These are phyloP conservation scores for Penicillium bovifimosum DNA, from an alignment of 495 filamentous ascomycete genomes.

Conservation along the genomic window DNA sequence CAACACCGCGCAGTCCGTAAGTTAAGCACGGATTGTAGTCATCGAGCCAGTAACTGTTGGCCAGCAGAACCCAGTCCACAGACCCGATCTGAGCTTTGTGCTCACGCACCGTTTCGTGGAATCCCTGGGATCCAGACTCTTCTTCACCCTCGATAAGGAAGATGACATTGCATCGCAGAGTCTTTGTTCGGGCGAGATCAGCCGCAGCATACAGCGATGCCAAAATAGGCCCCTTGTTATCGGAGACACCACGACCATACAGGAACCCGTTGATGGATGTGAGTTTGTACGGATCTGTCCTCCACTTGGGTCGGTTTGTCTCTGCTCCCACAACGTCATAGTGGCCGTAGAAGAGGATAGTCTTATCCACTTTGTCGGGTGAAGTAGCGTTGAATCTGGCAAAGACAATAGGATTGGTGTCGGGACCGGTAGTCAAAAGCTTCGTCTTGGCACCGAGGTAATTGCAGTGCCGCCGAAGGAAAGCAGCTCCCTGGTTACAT, in stretches of 20 bases:
- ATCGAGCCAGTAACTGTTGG: conserved; percentile 98
- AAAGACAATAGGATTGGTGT: conserved; percentile 82
- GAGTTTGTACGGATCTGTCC: conserved; percentile 77
- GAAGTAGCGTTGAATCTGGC: conserved; percentile 71
- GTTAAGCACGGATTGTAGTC: conserved; percentile 93
- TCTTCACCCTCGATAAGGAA: conserved; percentile 97
- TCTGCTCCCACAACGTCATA: conserved; percentile 98
- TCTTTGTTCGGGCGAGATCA: conserved; percentile 72
- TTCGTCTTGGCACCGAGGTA: conserved; percentile 84
- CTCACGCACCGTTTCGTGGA: conserved; percentile 68
- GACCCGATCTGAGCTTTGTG: conserved; percentile 82
- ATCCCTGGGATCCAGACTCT: conserved; percentile 87
- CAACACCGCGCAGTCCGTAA: conserved; percentile 89
- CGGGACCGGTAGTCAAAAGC: conserved; percentile 67
- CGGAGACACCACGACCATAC: conserved; percentile 92
- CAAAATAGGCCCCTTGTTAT: conserved; percentile 94
- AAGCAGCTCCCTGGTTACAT: conserved; percentile 88
- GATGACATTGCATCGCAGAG: conserved; percentile 76
- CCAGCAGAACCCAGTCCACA: conserved; percentile 87
- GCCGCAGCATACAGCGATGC: conserved; percentile 90
- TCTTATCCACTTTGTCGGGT: conserved; percentile 61
- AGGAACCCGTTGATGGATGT: conserved; percentile 85
- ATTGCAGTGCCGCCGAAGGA: conserved; percentile 81
- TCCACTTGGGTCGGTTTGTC: conserved; percentile 70
- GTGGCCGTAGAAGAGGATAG: conserved; percentile 93